Percentiles rank a stretch among this genome's conserved stretches.
Evolutionary conservation across 345 rosid genomes (phyloP).

Genomic region (Linum trigynum): DNA sequence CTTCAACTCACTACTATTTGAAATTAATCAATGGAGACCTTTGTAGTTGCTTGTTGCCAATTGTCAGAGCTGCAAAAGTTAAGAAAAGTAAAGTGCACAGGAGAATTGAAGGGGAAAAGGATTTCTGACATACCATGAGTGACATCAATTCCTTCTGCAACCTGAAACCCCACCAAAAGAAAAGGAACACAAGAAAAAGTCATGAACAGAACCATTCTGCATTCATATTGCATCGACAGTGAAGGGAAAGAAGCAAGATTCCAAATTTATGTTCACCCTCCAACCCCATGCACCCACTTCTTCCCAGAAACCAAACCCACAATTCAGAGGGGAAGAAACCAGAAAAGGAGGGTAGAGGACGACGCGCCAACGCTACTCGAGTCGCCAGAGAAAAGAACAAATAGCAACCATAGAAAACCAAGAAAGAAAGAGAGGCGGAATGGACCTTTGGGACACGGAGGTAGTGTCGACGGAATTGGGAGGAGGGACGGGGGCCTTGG

Average conservation of each 20-base stretch:
- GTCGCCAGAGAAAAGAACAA: not conserved
- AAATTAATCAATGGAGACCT: too few species aligned
- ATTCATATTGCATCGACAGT: not conserved
- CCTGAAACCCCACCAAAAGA: constrained; percentile 8
- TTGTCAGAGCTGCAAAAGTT: too few species aligned
- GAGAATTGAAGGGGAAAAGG: not conserved
- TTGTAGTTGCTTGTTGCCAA: too few species aligned
- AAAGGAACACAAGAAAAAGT: not conserved
- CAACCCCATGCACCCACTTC: not conserved
- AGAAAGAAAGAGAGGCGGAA: not conserved
- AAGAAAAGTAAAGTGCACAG: too few species aligned
- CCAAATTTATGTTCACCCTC: not conserved
- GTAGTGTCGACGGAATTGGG: constrained; percentile 33
- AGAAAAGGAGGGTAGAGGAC: not conserved
- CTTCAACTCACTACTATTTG: too few species aligned
- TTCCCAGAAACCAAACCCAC: constrained; percentile 5
- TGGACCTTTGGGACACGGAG: constrained; percentile 47
- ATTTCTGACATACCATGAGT: constrained; percentile 17
- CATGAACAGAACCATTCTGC: not conserved
- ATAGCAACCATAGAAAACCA: not conserved
- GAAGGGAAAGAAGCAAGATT: not conserved
- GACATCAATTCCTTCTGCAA: constrained; percentile 28
- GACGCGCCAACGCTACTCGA: not conserved
- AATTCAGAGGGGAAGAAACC: not conserved
- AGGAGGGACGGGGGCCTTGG: constrained; percentile 34